Percentiles rank a stretch among this genome's conserved stretches.
Evolutionary conservation across 805 yeast species (phyloP).

Genomic region (Candida mattraensis): DNA sequence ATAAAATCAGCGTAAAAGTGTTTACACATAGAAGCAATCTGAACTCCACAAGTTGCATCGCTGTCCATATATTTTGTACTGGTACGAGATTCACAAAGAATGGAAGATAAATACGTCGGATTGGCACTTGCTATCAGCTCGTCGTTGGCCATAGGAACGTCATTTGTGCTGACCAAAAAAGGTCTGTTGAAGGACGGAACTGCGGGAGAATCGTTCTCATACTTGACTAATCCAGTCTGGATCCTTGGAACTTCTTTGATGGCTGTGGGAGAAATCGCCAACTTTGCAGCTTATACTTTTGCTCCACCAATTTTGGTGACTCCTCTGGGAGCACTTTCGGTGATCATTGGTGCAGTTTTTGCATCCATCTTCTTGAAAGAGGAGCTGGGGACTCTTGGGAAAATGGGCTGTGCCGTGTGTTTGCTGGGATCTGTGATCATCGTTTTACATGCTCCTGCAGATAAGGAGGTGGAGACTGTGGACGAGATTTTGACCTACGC

Average conservation of each 20-base stretch:
- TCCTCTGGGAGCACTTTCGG: slow-evolving; percentile 87
- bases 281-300: slow-evolving; percentile 92
- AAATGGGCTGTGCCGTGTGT: slow-evolving; percentile 91
- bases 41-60: slow-evolving; percentile 7
- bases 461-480: slow-evolving; percentile 81
- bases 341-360: slow-evolving; percentile 86
- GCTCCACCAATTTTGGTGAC: slow-evolving; percentile 93
- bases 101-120: slow-evolving; percentile 88
- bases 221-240: slow-evolving; percentile 85
- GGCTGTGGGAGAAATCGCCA: slow-evolving; percentile 91
- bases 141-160: slow-evolving; percentile 86
- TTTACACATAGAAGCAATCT: slow-evolving; percentile 1
- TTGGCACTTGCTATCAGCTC: slow-evolving; percentile 83
- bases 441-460: slow-evolving; percentile 92
- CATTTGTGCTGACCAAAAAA: slow-evolving; percentile 85
- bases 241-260: slow-evolving; percentile 89
- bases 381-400: slow-evolving; percentile 83
- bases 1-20: slow-evolving; percentile 4
- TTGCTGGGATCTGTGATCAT: slow-evolving; percentile 84
- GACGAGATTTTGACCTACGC: slow-evolving; percentile 86
- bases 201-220: slow-evolving; percentile 72
- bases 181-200: slow-evolving; percentile 71
- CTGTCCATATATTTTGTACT: slow-evolving; percentile 6
- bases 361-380: slow-evolving; percentile 85
- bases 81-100: slow-evolving; percentile 9